These are phyloP conservation scores for Rheum nobile DNA, from an alignment of 148 eudicot genomes.

Conservation along the genomic window DNA sequence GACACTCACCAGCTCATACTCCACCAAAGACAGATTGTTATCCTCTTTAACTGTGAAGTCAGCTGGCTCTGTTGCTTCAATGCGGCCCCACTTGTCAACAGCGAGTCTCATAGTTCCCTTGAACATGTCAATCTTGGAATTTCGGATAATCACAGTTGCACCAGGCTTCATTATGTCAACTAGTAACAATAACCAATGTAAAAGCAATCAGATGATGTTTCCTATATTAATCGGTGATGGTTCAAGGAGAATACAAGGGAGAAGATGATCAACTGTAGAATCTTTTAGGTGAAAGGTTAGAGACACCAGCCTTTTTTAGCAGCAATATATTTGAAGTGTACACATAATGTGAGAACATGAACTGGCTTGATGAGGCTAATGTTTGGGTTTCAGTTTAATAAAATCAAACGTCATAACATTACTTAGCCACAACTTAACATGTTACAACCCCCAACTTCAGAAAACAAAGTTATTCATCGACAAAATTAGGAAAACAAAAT, in stretches of 20 bases:
- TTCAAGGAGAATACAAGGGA: background rate
- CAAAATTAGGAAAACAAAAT: background rate
- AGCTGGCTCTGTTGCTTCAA: constrained; percentile 24
- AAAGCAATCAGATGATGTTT: background rate
- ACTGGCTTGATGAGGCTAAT: background rate
- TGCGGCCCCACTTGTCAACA: constrained; percentile 27
- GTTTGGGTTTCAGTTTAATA: background rate
- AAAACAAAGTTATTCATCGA: background rate
- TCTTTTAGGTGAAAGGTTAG: background rate
- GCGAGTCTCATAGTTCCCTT: constrained; percentile 28
- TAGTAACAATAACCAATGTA: constrained; percentile 1
- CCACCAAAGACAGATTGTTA: constrained; percentile 25
- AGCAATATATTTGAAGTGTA: background rate
- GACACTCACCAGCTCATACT: constrained; percentile 31
- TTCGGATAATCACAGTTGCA: constrained; percentile 17
- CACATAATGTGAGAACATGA: background rate
- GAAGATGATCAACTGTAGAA: background rate
- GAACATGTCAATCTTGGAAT: constrained; percentile 30
- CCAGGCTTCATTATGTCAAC: constrained; percentile 29
- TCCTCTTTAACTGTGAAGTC: constrained; percentile 21
- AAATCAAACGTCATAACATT: background rate
- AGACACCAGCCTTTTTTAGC: background rate
- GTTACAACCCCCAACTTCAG: background rate
- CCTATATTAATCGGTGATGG: background rate
- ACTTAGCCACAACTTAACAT: background rate